Conservation (phyloP, 1,139 yeast genomes). For the Wickerhamomyces sp. region DNA sequence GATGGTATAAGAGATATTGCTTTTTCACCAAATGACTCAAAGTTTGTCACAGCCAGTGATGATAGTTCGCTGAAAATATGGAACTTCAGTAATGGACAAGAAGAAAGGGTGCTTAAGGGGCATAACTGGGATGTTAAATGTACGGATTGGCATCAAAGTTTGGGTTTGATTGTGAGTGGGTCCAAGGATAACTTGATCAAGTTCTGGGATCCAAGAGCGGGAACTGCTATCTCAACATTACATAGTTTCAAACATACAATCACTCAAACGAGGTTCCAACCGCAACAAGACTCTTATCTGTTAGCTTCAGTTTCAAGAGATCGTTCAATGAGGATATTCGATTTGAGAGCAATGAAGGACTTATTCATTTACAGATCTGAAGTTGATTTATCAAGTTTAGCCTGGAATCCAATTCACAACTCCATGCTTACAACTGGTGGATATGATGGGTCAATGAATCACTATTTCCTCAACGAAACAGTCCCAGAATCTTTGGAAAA, state of each 20-base stretch:
- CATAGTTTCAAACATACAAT: conserved; percentile 95
- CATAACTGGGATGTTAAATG: conserved; percentile 99
- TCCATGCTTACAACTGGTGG: conserved; percentile 80
- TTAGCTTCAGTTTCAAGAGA: conserved; percentile 88
- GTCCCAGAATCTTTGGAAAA: conserved; percentile 25
- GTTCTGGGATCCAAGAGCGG: conserved; percentile 91
- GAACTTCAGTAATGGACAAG: conserved; percentile 88
- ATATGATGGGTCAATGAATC: conserved; percentile 81
- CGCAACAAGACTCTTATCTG: conserved; percentile 41
- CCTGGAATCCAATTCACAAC: conserved; percentile 92
- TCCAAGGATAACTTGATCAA: conserved; percentile 92
- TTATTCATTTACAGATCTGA: conserved; percentile 71
- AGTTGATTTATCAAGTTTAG: conserved; percentile 76
- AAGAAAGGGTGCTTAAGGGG: conserved; percentile 76
- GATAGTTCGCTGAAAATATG: conserved; percentile 86
- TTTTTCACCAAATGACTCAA: conserved; percentile 85
- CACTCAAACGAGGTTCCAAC: conserved; percentile 74
- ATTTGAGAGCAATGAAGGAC: conserved; percentile 79
- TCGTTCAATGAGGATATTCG: conserved; percentile 82
- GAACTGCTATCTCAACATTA: conserved; percentile 68
- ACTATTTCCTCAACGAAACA: conserved; percentile 56
- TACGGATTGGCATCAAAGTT: conserved; percentile 92
- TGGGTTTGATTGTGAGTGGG: conserved; percentile 82
- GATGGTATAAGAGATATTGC: conserved; percentile 81
- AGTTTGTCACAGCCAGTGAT: conserved; percentile 88